Evolutionary conservation across 257 asterid genomes (phyloP), one percentile per base, ranked within the genome.

Genomic region (Nicotiana tabacum): DNA sequence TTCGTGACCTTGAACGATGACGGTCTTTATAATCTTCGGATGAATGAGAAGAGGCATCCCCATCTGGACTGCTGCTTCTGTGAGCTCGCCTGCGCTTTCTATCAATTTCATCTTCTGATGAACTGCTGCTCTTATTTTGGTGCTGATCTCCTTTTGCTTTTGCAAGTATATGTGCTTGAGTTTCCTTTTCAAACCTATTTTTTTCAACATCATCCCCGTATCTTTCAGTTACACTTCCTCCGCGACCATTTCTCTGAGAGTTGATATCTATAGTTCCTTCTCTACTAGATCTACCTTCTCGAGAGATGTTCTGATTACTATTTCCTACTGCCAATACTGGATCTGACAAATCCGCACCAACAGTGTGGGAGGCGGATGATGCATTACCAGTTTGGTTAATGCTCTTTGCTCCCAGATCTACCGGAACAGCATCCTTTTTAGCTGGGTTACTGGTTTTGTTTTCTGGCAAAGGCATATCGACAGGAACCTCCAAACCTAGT

Each of bases 401-500:
- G 60, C 82, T 86, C 62, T 66, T 86, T 48, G 83, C 85, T 78
- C 80, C 89, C 74, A 74, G 85, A 67, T 80, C 82, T 8, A 56
- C 21, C 56, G 65, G 81, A 21, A 64, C 56, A 55, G 51, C 77
- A 65, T 89, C 89, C 77, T 83, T 89, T 68, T 58, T 81, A 51
- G 72, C 83, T 66, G 55, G 35, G 51, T 83, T 66, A 51, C 85
- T 84, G 21, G 84, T 60, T 85, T 85, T 89, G 85, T 76, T 88
- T 83, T 87, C 93, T 4, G 87, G 68, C 32, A 24, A 68, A 68
- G 95, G 91, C 81, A 85, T 83, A 87, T 92, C 97, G 5, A 96
- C 96, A 37, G 99, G 98, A 80, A 96, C 96, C 76, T 61, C 86
- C 62, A 96, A 84, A 65, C 99, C 99, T 35, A 96, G 84, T 88